Evolutionary conservation across 805 yeast genomes (phyloP), one percentile per base, ranked within the genome.

Genomic region (Wickerhamomyces kurtzmanii): DNA sequence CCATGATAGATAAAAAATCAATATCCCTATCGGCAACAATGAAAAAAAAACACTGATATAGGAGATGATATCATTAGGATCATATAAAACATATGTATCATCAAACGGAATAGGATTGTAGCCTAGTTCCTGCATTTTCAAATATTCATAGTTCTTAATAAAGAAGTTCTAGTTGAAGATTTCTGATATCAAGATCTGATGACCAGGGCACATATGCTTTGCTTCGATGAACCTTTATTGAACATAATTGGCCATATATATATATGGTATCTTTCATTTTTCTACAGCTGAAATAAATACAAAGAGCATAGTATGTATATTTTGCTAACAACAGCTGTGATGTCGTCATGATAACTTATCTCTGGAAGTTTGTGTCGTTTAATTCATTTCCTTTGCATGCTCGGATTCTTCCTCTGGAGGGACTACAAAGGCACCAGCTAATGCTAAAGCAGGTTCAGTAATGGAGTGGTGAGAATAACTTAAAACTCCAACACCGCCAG

Each of bases 401-500:
- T 48, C 50, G 14, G 52, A 43, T 41, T 63, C 64, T 47, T 76
- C 80, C 33, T 71, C 79, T 8, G 71, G 71, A 10, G 85, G 89
- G 10, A 80, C 76, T 6, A 62, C 61, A 42, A 84, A 85, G 0
- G 93, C 89, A 26, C 94, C 94, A 3, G 94, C 81, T 33, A 89
- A 62, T 28, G 65, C 71, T 32, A 89, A 51, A 1, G 96, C 95
- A 4, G 96, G 96, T 55, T 89, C 96, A 21, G 78, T 66, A 31
- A 83, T 66, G 49, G 67, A 75, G 47, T 78, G 75, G 52, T 87
- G 97, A 44, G 84, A 93, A 53, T 87, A 87, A 38, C 91, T 75
- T 47, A 89, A 62, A 2, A 86, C 94, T 36, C 96, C 95, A 23
- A 85, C 83, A 23, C 95, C 96, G 38, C 96, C 96, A 16, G 97